Conservation (phyloP, 2,329 filamentous ascomycete species). For the Fusarium musae region DNA sequence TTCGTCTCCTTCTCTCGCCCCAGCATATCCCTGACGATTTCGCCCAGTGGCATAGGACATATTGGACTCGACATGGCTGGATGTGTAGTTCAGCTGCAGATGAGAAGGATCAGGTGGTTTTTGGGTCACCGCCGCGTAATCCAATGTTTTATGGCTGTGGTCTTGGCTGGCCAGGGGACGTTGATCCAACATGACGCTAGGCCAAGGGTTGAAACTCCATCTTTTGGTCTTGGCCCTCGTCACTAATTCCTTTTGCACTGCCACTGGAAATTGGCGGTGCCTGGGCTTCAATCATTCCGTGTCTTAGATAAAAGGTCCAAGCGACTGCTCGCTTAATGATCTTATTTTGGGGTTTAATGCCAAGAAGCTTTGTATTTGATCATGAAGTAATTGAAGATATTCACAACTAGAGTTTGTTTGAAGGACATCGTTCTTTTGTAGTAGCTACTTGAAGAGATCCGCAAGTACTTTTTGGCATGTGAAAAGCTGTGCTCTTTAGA, state of each 20-base stretch:
- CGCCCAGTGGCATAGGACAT: conserved; percentile 21
- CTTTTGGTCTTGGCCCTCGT: conserved; percentile 4
- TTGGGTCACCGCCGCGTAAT: background rate
- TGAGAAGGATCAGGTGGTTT: background rate
- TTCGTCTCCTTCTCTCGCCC: conserved; percentile 27
- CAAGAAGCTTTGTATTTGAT: background rate
- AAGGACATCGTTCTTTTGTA: background rate
- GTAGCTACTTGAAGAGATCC: background rate
- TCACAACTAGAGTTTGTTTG: background rate
- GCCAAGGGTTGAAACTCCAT: conserved; percentile 8
- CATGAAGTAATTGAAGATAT: background rate
- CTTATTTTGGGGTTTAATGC: background rate
- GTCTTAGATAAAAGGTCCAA: background rate
- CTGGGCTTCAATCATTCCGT: background rate
- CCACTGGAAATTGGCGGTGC: background rate
- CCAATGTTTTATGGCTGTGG: background rate
- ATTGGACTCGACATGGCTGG: conserved; percentile 22
- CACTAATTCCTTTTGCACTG: background rate
- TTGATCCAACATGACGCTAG: conserved; percentile 3
- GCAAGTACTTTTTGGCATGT: background rate
- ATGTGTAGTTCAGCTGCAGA: background rate
- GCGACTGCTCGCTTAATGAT: background rate
- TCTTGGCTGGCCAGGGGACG: conserved; percentile 7
- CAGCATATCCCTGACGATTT: conserved; percentile 24
- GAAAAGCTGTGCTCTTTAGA: rapidly evolving